Base-by-base conservation (phyloP, 345 rosid species). In the Psidium guajava region DNA sequence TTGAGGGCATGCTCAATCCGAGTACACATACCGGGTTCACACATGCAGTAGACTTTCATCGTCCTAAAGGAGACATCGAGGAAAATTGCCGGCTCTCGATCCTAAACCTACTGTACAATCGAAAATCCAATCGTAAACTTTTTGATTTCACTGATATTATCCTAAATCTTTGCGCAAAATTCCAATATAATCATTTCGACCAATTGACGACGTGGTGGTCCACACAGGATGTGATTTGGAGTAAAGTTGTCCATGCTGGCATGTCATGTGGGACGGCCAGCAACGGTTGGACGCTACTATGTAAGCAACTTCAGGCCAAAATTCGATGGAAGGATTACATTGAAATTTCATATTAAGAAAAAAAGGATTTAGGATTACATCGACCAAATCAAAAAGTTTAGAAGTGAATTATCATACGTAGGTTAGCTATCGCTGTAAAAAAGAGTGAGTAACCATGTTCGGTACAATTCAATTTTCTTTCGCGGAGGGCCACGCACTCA, bases 231-330 rank as follows among this genome's bases (percentile, higher is more conserved):
- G 4, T 64, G 44, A 8, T 64, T 64, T 64, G 21, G 12, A 8
- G 75, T 32, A 36, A 25, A 57, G 12, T 57, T 57, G 14, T 25
- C 24, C 2, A 32, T 8, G 24, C 18, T 22, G 16, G 9, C 44
- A 8, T 8, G 77, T 4, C 44, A 32, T 3, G 5, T 64, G 32
- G 3, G 44, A 32, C 0, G 24, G 24, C 15, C 0, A 1, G 6
- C 8, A 5, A 8, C 6, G 74, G 7, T 4, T 61, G 10, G 11
- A 28, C 4, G 10, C 24, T 21, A 2, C 24, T 21, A 2, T 18
- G 44, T 32, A 22, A 14, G 36, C 12, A 18, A 64, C 8, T 64
- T 18, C 1, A 64, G 1, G 44, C 11, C 44, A 64, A 64, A 15
- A 32, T 64, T 64, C 1, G 11, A 32, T 5, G 0, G 0, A 28